phyloP scores from a whole-genome alignment of 805 yeast genomes.

The Hanseniaspora lindneri region DNA sequence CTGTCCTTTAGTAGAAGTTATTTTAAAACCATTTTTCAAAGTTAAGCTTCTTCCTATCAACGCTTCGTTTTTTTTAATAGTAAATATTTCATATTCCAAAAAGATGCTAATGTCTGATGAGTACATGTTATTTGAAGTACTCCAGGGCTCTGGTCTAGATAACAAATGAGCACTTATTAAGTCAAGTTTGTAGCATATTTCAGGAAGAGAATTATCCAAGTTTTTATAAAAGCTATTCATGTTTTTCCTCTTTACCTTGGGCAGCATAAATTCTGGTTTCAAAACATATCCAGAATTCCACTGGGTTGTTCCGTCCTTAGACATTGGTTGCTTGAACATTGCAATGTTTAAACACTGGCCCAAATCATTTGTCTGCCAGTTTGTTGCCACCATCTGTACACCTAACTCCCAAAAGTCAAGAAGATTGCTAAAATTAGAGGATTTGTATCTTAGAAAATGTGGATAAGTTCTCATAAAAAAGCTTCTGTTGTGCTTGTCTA shows the following conservation, averaged over 20 bases:
- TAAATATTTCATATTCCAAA: slow-evolving; percentile 21
- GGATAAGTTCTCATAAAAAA: slow-evolving; percentile 83
- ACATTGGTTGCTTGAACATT: slow-evolving; percentile 48
- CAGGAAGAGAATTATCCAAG: slow-evolving; percentile 15
- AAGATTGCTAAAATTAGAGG: slow-evolving; percentile 71
- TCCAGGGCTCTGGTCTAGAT: slow-evolving; percentile 52
- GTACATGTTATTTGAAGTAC: slow-evolving; percentile 17
- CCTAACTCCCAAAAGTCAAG: slow-evolving; percentile 72
- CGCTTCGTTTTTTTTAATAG: slow-evolving; percentile 19
- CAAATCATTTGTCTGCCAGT: slow-evolving; percentile 86
- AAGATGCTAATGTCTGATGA: slow-evolving; percentile 20
- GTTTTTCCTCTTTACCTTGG: slow-evolving; percentile 22
- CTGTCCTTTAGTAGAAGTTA: slow-evolving; percentile 17
- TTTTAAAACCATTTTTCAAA: slow-evolving; percentile 21
- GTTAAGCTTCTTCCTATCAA: slow-evolving; percentile 20
- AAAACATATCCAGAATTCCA: slow-evolving; percentile 56
- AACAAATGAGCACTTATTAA: slow-evolving; percentile 76
- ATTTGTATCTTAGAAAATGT: slow-evolving; percentile 58
- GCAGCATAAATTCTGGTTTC: slow-evolving; percentile 48
- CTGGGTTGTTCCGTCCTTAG: slow-evolving; percentile 24
- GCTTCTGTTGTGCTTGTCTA: slow-evolving; percentile 64
- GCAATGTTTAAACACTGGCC: slow-evolving; percentile 86
- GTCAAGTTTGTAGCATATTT: slow-evolving; percentile 29
- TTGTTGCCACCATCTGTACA: slow-evolving; percentile 88
- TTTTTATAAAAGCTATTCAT: slow-evolving; percentile 21